Percentiles rank a stretch among this genome's conserved stretches.
These are phyloP conservation scores for Lecanosticta acicola DNA, from an alignment of 2,329 filamentous ascomycete genomes.

Conservation along the genomic window DNA sequence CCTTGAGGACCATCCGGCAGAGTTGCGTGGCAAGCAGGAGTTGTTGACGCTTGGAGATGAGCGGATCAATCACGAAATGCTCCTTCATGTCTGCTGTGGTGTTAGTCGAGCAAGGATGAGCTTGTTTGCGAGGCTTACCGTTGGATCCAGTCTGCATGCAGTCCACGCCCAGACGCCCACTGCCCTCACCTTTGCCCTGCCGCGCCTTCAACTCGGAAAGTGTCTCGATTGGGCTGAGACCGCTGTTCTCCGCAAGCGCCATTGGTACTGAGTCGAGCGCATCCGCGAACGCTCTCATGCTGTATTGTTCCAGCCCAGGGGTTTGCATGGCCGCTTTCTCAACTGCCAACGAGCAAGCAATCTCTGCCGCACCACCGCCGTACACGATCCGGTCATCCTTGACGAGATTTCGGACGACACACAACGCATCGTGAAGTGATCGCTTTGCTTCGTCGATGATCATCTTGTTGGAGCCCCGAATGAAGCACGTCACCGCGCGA, in stretches of 20 bases:
- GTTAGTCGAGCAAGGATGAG: conserved; percentile 6
- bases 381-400: conserved; percentile 96
- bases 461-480: conserved; percentile 99
- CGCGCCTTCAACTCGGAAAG: conserved; percentile 92
- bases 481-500: conserved; percentile 90
- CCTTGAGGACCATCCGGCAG: conserved; percentile 95
- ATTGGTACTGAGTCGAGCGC: conserved; percentile 90
- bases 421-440: conserved; percentile 93
- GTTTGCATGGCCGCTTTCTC: conserved; percentile 88
- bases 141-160: conserved; percentile 96
- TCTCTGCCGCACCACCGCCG: conserved; percentile 91
- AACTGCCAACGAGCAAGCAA: conserved; percentile 92
- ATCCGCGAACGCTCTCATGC: conserved; percentile 96
- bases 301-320: conserved; percentile 95
- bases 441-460: conserved; percentile 99
- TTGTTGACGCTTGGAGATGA: conserved; percentile 98
- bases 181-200: conserved; percentile 76
- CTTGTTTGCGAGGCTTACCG: conserved; percentile 44
- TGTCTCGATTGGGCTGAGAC: conserved; percentile 90
- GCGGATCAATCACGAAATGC: conserved; percentile 94
- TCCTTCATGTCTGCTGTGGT: conserved; percentile 76
- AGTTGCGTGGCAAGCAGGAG: conserved; percentile 92
- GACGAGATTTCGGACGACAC: conserved; percentile 94
- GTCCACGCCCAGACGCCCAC: conserved; percentile 79
- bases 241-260: conserved; percentile 95